These are phyloP conservation scores for Eimeria necatrix DNA, from an alignment of 169 alveolate genomes.

Conservation along the genomic window DNA sequence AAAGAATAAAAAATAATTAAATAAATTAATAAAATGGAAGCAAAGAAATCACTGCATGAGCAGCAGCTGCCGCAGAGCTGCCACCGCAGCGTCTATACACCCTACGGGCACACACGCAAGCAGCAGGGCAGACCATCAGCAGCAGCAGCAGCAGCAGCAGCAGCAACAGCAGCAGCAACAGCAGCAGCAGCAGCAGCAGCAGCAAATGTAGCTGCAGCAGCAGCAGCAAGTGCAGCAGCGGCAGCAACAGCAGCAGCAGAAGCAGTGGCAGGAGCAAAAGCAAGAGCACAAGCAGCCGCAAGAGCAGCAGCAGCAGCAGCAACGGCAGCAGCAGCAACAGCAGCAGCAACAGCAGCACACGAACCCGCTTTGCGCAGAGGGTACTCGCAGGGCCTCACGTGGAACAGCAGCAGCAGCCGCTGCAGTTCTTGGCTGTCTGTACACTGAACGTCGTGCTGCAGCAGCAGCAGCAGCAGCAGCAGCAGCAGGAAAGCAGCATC, in stretches of 20 bases:
- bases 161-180: background rate
- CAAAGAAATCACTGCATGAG: background rate
- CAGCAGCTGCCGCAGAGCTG: no score
- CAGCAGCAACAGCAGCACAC: background rate
- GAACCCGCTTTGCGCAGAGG: background rate
- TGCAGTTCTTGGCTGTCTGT: background rate
- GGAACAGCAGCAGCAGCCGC: constrained; percentile 6
- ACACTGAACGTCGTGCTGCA: constrained; percentile 1
- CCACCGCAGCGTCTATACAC: no score
- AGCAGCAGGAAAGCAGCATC: background rate
- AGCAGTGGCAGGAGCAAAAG: background rate
- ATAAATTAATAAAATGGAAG: background rate
- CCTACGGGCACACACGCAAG: no score
- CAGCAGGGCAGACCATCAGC: no score
- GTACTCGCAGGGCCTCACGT: constrained; percentile 1
- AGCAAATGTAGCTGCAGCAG: background rate
- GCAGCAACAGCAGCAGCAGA: background rate
- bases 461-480: background rate
- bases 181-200: background rate
- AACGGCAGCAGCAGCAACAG: background rate
- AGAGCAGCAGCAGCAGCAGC: background rate
- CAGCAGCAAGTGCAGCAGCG: background rate
- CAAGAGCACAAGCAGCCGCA: no score
- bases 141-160: no score
- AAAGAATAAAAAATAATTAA: background rate